Percentiles rank a stretch among this genome's conserved stretches.
Conservation (phyloP, 129 eudicot species). For the Flaveria trinervia region DNA sequence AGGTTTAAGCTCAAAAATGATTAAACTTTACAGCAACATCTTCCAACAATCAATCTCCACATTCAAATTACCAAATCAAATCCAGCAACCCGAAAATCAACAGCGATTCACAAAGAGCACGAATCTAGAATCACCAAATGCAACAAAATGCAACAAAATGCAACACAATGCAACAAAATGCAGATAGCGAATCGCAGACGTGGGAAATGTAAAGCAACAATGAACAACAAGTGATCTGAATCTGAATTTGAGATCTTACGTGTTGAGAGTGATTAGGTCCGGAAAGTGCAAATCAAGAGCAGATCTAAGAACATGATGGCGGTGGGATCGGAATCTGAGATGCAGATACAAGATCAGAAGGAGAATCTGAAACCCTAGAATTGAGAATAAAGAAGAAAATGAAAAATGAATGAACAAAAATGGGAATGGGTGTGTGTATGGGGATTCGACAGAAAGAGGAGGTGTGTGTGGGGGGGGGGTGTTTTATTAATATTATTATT, state of each 20-base stretch:
- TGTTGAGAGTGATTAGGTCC: slow-evolving; percentile 21
- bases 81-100: background rate
- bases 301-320: slow-evolving; percentile 35
- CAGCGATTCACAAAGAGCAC: background rate
- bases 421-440: no score
- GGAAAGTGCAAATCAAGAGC: background rate
- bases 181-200: background rate
- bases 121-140: background rate
- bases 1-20: background rate
- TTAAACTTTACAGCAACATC: slow-evolving; percentile 2
- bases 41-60: slow-evolving; percentile 8
- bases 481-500: background rate
- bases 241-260: slow-evolving; percentile 21
- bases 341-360: slow-evolving; percentile 24
- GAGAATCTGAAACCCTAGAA: slow-evolving; percentile 17
- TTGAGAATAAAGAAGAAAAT: background rate
- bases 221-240: background rate
- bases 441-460: background rate
- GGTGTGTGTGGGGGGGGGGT: no score
- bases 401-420: no score
- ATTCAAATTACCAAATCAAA: slow-evolving; percentile 5
- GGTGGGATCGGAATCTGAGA: slow-evolving; percentile 42
- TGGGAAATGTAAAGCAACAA: background rate
- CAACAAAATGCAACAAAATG: slow-evolving; percentile 13
- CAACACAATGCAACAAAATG: slow-evolving; percentile 7